These are phyloP conservation scores for Colletotrichum orchidophilum DNA, from an alignment of 2,329 filamentous ascomycete genomes.

Conservation along the genomic window DNA sequence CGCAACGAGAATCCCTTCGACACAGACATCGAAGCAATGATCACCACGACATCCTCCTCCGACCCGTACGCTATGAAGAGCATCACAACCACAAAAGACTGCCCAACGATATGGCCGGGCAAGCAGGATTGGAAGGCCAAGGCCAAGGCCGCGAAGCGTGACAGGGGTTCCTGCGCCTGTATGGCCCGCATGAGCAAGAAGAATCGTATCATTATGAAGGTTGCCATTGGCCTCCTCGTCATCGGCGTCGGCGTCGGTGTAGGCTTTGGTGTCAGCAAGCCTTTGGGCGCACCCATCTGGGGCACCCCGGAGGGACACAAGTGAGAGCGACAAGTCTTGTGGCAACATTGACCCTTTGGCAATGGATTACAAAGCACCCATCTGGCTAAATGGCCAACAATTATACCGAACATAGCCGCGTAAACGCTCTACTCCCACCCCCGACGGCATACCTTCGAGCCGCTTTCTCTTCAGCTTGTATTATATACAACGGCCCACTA, in stretches of 20 bases:
- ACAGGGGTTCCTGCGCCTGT: conserved; percentile 59
- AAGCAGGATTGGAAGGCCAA: conserved; percentile 69
- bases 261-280: conserved; percentile 69
- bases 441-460: conserved; percentile 15
- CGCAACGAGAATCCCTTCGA: conserved; percentile 62
- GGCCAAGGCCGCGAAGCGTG: conserved; percentile 65
- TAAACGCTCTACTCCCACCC: background rate
- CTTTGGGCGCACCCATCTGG: conserved; percentile 69
- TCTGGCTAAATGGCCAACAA: background rate
- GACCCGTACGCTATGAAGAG: conserved; percentile 44
- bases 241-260: conserved; percentile 64
- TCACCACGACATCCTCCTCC: conserved; percentile 47
- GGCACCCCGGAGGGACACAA: conserved; percentile 34
- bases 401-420: conserved; percentile 7
- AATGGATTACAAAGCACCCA: background rate
- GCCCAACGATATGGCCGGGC: conserved; percentile 65
- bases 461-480: conserved; percentile 29
- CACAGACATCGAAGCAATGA: conserved; percentile 65
- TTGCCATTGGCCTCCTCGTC: conserved; percentile 62
- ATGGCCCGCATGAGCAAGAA: conserved; percentile 63
- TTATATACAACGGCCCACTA: conserved; percentile 26
- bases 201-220: conserved; percentile 63
- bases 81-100: conserved; percentile 55
- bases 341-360: background rate
- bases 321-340: background rate